Base-by-base conservation (phyloP, 2,329 filamentous ascomycete species). In the Ceratocystiopsis sp. region DNA sequence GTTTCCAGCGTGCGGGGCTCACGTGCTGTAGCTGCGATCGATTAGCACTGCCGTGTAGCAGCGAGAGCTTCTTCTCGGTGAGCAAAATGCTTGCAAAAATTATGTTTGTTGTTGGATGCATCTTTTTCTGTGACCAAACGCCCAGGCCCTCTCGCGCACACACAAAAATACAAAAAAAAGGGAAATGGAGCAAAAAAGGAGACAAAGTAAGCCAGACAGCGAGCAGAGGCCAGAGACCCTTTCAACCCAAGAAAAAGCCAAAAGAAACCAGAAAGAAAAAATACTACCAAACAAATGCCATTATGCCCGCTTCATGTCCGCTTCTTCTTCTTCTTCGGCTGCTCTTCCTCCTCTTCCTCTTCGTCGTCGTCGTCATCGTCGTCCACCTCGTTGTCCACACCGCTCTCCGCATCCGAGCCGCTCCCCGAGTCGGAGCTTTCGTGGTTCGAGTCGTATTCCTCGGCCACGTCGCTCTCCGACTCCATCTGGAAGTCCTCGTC, bases 401-500 rank as follows among this genome's bases (percentile, higher is more conserved):
- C 77, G 45, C 74, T 78, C 54, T 79, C 79, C 37, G 66, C 75
- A 51, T 78, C 78, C 37, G 71, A 73, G 48, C 73, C 79, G 51
- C 74, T 79, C 44, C 70, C 78, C 16, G 72, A 78, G 13, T 81
- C 85, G 41, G 77, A 83, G 57, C 85, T 94, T 57, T 93, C 84
- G 57, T 95, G 89, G 38, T 75, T 80, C 42, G 83, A 89, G 61
- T 98, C 91, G 53, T 77, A 98, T 58, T 98, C 93, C 61, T 98
- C 91, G 1, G 89, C 91, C 3, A 95, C 87, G 52, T 98, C 91
- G 42, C 83, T 93, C 50, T 98, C 91, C 14, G 81, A 87, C 48
- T 93, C 85, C 7, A 82, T 84, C 53, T 82, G 75, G 69, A 98
- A 98, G 64, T 98, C 91, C 59, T 98, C 91, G 54, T 98, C 91